Conservation (phyloP, 352 stramenopile genomes). For the Phytophthora foliorum region DNA sequence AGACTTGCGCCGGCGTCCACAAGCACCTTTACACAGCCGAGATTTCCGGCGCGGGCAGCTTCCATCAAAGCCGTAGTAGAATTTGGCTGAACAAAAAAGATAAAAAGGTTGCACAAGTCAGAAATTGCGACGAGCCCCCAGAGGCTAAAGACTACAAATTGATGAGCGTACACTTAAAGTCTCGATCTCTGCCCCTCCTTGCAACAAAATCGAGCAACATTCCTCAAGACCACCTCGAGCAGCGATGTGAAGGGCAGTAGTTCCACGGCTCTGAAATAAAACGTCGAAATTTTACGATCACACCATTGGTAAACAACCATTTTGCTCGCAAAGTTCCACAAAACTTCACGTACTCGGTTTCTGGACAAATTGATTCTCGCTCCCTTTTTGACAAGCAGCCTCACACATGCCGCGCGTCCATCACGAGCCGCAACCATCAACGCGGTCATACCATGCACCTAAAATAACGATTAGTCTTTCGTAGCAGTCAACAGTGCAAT, state of each 20-base stretch:
- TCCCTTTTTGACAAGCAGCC: constrained; percentile 81
- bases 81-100: constrained; percentile 67
- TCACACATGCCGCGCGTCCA: constrained; percentile 70
- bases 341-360: constrained; percentile 65
- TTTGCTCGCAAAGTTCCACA: not conserved
- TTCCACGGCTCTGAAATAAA: constrained; percentile 72
- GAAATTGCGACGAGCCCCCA: not conserved
- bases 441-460: constrained; percentile 87
- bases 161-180: constrained; percentile 71
- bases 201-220: constrained; percentile 75
- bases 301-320: constrained; percentile 17
- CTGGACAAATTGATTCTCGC: constrained; percentile 85
- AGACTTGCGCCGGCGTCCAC: constrained; percentile 75
- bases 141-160: not conserved
- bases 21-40: constrained; percentile 79
- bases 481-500: not conserved
- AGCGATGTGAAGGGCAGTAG: constrained; percentile 85
- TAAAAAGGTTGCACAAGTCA: no score
- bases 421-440: constrained; percentile 86
- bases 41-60: constrained; percentile 81
- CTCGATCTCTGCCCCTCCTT: constrained; percentile 76
- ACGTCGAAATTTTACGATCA: not conserved
- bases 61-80: constrained; percentile 91
- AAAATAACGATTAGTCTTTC: not conserved
- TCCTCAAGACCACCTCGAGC: constrained; percentile 80